Evolutionary conservation across 2,329 filamentous ascomycete genomes (phyloP), one percentile per base, ranked within the genome.

Genomic region (Xylaria sp.): DNA sequence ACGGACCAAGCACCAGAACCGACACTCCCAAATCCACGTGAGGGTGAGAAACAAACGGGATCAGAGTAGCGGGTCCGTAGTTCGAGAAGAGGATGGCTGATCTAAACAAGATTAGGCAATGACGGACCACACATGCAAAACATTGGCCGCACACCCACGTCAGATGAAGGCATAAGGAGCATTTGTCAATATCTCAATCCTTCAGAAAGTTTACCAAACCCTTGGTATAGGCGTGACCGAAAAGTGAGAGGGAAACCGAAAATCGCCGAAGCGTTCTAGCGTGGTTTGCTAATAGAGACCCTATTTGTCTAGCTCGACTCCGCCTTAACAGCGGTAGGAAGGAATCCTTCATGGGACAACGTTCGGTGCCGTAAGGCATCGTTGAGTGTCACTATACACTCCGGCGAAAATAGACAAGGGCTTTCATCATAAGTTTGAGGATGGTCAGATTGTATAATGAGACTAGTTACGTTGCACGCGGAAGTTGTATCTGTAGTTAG

Each of bases 181-280:
- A 69, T 69, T 69, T 69, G 67, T 69, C 67, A 69, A 57, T 46
- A 40, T 31, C 63, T 63, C 51, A 63, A 59, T 66, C 49, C 48
- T 61, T 28, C 42, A 58, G 42, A 51, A 11, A 4, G 46, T 63
- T 38, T 65, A 56, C 62, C 62, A 36, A 68, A 44, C 33, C 13
- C 38, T 33, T 59, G 28, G 66, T 62, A 61, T 44, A 11, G 20
- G 23, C 48, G 36, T 49, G 38, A 26, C 48, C 26, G n/a, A 56
- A n/a, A 31, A 36, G 38, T n/a, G 6, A 31, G 28, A 60, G 11
- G 40, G 42, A 49, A 65, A 62, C 15, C 58, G 40, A 28, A 20
- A 63, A 44, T 40, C 33, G 33, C 44, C 44, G 28, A 15, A 38
- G 26, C 15, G 36, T 58, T 58, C 23, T 23, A 64, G 57, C 48